These are phyloP conservation scores for Penicillium sp. DNA, from an alignment of 2,329 filamentous ascomycete genomes.

Conservation along the genomic window DNA sequence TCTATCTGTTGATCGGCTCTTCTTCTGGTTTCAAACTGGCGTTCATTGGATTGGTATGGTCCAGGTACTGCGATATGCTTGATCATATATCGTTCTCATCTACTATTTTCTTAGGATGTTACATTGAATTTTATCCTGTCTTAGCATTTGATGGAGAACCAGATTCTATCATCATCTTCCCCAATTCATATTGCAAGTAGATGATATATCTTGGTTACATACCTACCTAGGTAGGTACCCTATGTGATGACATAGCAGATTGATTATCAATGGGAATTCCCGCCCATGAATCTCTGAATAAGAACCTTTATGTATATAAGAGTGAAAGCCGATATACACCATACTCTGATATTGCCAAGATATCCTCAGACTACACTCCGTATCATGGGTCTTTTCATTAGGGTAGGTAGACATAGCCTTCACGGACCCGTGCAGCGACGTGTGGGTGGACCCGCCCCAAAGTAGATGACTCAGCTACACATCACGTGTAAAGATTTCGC, in stretches of 20 bases:
- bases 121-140: not conserved
- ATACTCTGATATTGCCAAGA: not conserved
- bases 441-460: not conserved
- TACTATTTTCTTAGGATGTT: not conserved
- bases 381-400: not conserved
- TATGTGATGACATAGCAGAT: not conserved
- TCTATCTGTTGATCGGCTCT: conserved; percentile 4
- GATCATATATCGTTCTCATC: conserved; percentile 11
- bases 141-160: not conserved
- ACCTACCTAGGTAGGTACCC: not conserved
- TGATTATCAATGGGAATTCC: not conserved
- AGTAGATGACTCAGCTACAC: not conserved
- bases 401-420: not conserved
- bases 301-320: not conserved
- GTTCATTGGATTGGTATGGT: conserved; percentile 17
- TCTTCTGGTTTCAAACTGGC: conserved; percentile 14
- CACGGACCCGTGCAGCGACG: not conserved
- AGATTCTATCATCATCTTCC: not conserved
- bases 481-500: not conserved
- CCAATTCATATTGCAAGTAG: conserved; percentile 1
- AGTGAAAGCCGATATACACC: no score
- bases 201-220: not conserved
- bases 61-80: conserved; percentile 11
- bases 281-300: not conserved
- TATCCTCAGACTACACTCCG: not conserved